Percentiles rank a stretch among this genome's conserved stretches.
Conservation (phyloP, 2,329 filamentous ascomycete species). For the Pseudocercospora fijiensis region DNA sequence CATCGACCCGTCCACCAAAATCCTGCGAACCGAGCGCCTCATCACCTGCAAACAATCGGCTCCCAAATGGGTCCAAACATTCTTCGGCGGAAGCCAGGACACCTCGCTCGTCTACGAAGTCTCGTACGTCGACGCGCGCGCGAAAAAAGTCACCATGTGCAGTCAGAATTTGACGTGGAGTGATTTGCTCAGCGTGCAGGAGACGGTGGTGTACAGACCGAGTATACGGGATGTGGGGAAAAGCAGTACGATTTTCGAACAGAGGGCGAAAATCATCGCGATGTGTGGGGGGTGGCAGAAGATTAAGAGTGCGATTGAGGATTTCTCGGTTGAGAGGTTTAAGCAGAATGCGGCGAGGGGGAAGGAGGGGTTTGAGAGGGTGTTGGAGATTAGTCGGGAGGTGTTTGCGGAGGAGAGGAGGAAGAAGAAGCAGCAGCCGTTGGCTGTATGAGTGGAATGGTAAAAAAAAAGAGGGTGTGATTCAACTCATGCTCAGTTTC, state of each 20-base stretch:
- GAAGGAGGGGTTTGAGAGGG: constrained; percentile 90
- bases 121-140: constrained; percentile 82
- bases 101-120: constrained; percentile 91
- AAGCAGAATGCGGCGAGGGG: constrained; percentile 88
- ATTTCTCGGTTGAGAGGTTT: constrained; percentile 84
- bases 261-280: constrained; percentile 89
- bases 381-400: constrained; percentile 86
- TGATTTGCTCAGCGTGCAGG: constrained; percentile 86
- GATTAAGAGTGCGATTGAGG: constrained; percentile 94
- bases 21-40: constrained; percentile 69
- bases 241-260: constrained; percentile 72
- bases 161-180: constrained; percentile 91
- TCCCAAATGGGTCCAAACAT: constrained; percentile 74
- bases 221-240: background rate
- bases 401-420: constrained; percentile 89
- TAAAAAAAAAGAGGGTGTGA: background rate
- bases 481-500: background rate
- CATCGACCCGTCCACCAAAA: constrained; percentile 63
- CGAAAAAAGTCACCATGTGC: constrained; percentile 92
- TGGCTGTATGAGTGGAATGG: constrained; percentile 11
- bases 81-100: constrained; percentile 78
- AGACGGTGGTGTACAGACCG: constrained; percentile 65
- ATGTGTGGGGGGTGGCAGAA: constrained; percentile 96
- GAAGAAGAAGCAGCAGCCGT: constrained; percentile 48
- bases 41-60: constrained; percentile 65